phyloP scores from a whole-genome alignment of 1,139 yeast species.

The Hansenula sp. region DNA sequence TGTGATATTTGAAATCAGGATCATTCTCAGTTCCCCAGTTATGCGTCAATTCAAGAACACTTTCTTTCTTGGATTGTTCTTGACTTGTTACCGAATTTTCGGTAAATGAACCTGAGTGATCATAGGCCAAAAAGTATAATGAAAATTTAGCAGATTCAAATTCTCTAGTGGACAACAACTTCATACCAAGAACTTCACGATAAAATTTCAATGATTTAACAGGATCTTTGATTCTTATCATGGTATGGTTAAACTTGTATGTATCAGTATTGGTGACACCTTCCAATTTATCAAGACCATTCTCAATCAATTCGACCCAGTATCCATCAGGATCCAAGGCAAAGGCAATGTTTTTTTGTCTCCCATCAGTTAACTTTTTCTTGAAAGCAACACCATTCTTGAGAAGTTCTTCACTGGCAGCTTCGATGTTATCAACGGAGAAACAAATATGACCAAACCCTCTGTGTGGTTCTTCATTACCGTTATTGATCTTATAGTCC shows the following conservation, averaged over 20 bases:
- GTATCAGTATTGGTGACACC: constrained; percentile 37
- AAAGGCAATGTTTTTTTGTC: constrained; percentile 90
- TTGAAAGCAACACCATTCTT: constrained; percentile 68
- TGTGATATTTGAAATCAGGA: constrained; percentile 70
- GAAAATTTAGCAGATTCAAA: constrained; percentile 74
- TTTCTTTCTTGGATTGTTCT: constrained; percentile 46
- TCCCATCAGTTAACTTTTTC: constrained; percentile 82
- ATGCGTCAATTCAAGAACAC: constrained; percentile 84
- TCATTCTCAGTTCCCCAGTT: constrained; percentile 94
- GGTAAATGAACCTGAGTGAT: constrained; percentile 32
- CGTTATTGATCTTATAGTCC: constrained; percentile 61
- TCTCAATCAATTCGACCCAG: constrained; percentile 88
- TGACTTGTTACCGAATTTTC: constrained; percentile 29
- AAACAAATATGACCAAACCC: constrained; percentile 96
- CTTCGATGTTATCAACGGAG: constrained; percentile 75
- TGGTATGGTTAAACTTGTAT: constrained; percentile 80
- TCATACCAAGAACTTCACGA: constrained; percentile 75
- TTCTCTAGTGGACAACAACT: constrained; percentile 52
- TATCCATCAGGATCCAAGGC: constrained; percentile 94
- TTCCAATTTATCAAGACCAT: constrained; percentile 40
- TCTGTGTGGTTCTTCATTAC: constrained; percentile 77
- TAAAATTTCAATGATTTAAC: constrained; percentile 72
- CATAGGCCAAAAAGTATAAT: constrained; percentile 79
- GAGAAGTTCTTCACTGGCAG: constrained; percentile 54
- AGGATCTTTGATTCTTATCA: constrained; percentile 91